These are phyloP conservation scores for Colletotrichum echinochloae DNA, from an alignment of 2,329 filamentous ascomycete species.

Conservation along the genomic window DNA sequence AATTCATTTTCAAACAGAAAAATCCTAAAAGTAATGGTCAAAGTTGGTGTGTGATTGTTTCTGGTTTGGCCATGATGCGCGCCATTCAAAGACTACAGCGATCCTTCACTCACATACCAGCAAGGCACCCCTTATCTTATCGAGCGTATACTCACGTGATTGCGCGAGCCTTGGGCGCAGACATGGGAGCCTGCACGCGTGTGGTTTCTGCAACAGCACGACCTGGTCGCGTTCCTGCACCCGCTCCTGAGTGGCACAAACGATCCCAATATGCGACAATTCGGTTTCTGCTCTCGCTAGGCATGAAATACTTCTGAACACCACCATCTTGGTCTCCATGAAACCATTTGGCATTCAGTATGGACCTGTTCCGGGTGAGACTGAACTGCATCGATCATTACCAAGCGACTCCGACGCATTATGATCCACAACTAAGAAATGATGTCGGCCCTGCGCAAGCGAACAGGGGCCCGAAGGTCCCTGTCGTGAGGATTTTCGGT, in stretches of 20 bases:
- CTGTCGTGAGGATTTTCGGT: slow-evolving; percentile 90
- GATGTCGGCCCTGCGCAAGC: slow-evolving; percentile 69
- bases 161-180: slow-evolving; percentile 21
- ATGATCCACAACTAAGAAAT: slow-evolving; percentile 83
- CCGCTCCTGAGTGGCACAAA: slow-evolving; percentile 15
- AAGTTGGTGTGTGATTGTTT: not conserved
- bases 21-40: no score
- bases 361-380: slow-evolving; percentile 87
- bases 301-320: slow-evolving; percentile 2
- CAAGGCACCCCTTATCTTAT: not conserved
- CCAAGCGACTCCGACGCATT: slow-evolving; percentile 80
- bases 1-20: no score
- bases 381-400: slow-evolving; percentile 98
- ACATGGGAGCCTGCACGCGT: slow-evolving; percentile 8
- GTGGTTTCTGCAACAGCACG: slow-evolving; percentile 20
- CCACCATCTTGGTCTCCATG: slow-evolving; percentile 24
- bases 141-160: slow-evolving; percentile 45
- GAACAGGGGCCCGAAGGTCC: slow-evolving; percentile 77
- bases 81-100: not conserved
- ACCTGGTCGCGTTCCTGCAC: slow-evolving; percentile 24
- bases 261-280: not conserved
- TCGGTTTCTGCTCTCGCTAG: not conserved
- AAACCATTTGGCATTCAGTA: slow-evolving; percentile 41
- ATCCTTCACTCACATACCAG: not conserved
- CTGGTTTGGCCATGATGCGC: not conserved